Percentiles rank a stretch among this genome's conserved stretches.
Conservation (phyloP, 2,329 filamentous ascomycete genomes). For the Fusarium circinatum region DNA sequence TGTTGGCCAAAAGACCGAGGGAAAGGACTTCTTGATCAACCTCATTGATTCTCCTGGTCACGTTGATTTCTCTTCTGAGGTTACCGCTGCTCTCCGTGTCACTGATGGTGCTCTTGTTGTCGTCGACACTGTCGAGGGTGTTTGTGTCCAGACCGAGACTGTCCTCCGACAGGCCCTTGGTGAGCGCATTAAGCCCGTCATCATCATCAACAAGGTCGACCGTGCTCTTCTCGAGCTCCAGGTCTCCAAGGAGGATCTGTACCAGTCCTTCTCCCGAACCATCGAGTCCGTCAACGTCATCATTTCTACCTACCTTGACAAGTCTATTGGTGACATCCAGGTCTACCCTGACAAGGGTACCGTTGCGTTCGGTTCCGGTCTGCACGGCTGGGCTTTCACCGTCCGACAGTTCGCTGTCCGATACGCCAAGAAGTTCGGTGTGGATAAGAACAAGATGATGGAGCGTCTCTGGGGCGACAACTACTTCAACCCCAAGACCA, state of each 20-base stretch:
- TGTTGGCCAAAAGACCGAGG: slow-evolving; percentile 84
- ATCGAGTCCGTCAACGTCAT: slow-evolving; percentile 99
- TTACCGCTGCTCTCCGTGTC: slow-evolving; percentile 99
- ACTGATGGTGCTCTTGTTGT: slow-evolving; percentile 99
- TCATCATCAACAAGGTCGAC: slow-evolving; percentile 99
- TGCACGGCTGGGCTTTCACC: slow-evolving; percentile 99
- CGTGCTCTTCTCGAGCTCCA: slow-evolving; percentile 99
- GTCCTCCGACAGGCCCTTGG: slow-evolving; percentile 98
- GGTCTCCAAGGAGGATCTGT: slow-evolving; percentile 98
- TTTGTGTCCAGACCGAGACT: slow-evolving; percentile 99
- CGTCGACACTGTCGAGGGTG: slow-evolving; percentile 99
- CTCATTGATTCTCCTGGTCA: slow-evolving; percentile 99
- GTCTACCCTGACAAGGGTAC: slow-evolving; percentile 98
- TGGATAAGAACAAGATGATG: slow-evolving; percentile 99
- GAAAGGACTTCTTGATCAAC: slow-evolving; percentile 99
- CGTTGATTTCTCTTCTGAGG: slow-evolving; percentile 99
- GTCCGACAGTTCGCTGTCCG: slow-evolving; percentile 94
- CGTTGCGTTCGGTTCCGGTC: slow-evolving; percentile 98
- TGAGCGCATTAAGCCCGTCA: slow-evolving; percentile 99
- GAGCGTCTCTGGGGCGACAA: slow-evolving; percentile 99
- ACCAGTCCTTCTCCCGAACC: slow-evolving; percentile 99
- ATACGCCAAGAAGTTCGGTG: slow-evolving; percentile 99
- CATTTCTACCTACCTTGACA: slow-evolving; percentile 99
- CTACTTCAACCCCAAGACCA: slow-evolving; percentile 99
- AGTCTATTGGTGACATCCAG: slow-evolving; percentile 95